Percentiles rank a stretch among this genome's conserved stretches.
Evolutionary conservation across 768 basidiomycete species (phyloP).

Genomic region (Nidula microcarpa): DNA sequence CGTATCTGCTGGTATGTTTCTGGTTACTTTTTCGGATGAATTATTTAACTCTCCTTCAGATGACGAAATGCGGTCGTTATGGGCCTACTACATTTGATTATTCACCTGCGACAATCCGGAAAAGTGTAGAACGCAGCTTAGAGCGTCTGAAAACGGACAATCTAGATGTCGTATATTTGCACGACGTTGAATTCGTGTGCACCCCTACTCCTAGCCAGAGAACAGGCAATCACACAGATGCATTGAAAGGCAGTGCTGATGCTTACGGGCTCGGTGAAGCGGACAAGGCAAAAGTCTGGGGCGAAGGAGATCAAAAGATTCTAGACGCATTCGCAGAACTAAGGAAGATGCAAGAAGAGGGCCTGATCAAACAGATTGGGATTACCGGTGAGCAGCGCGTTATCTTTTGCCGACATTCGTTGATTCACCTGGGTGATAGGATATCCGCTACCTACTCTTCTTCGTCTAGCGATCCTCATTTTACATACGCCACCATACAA

Average conservation of each 20-base stretch:
- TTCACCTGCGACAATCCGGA: constrained; percentile 58
- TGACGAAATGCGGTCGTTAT: constrained; percentile 86
- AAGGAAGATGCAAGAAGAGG: constrained; percentile 66
- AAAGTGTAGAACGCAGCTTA: constrained; percentile 64
- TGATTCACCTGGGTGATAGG: constrained; percentile 34
- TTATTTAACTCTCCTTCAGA: constrained; percentile 33
- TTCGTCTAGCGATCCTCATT: constrained; percentile 77
- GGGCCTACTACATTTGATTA: constrained; percentile 72
- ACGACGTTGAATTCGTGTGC: constrained; percentile 81
- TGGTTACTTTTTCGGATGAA: not conserved
- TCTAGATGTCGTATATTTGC: constrained; percentile 77
- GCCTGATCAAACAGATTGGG: constrained; percentile 69
- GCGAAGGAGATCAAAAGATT: constrained; percentile 70
- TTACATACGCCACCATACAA: constrained; percentile 60
- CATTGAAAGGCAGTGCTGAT: constrained; percentile 48
- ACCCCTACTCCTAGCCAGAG: constrained; percentile 43
- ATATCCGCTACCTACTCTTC: constrained; percentile 77
- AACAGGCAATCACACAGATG: constrained; percentile 53
- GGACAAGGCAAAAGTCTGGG: constrained; percentile 53
- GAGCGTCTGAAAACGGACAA: constrained; percentile 70
- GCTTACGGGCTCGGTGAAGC: constrained; percentile 65
- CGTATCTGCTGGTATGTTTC: constrained; percentile 65
- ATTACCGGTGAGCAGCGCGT: constrained; percentile 57
- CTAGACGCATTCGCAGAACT: constrained; percentile 67
- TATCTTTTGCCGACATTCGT: too few species aligned